These are phyloP conservation scores for Nicotiana otophora DNA, from an alignment of 257 asterid genomes.

Conservation along the genomic window DNA sequence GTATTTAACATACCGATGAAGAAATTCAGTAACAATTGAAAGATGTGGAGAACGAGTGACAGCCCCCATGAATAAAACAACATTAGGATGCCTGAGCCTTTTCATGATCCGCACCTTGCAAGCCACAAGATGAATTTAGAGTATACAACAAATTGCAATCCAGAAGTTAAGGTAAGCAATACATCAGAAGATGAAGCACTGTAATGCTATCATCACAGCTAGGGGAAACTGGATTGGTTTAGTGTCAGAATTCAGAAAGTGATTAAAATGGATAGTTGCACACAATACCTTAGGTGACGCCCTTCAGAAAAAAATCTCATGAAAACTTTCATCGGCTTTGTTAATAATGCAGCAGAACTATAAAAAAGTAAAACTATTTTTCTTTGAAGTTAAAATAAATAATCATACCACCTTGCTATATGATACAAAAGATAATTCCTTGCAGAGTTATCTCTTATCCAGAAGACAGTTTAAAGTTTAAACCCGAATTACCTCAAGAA, in stretches of 20 bases:
- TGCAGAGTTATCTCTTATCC: neutral
- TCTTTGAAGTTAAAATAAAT: neutral
- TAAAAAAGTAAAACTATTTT: too few relatives aligned
- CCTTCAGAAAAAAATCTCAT: neutral
- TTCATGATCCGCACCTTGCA: constrained; percentile 83
- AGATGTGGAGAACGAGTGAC: constrained; percentile 94
- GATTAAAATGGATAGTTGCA: constrained; percentile 3
- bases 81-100: constrained; percentile 86
- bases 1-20: constrained; percentile 65
- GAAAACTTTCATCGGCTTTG: neutral
- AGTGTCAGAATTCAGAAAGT: neutral
- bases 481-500: neutral
- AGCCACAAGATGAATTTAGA: constrained; percentile 8
- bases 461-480: neutral
- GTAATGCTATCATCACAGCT: neutral
- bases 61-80: constrained; percentile 98
- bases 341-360: neutral
- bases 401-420: neutral
- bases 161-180: constrained; percentile 9
- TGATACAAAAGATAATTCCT: neutral
- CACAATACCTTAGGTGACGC: neutral
- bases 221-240: neutral
- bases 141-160: constrained; percentile 19
- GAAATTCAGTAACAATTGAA: constrained; percentile 89
- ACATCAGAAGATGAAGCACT: neutral